Evolutionary conservation across 1,139 yeast genomes (phyloP).

Genomic region (Candida sp.): DNA sequence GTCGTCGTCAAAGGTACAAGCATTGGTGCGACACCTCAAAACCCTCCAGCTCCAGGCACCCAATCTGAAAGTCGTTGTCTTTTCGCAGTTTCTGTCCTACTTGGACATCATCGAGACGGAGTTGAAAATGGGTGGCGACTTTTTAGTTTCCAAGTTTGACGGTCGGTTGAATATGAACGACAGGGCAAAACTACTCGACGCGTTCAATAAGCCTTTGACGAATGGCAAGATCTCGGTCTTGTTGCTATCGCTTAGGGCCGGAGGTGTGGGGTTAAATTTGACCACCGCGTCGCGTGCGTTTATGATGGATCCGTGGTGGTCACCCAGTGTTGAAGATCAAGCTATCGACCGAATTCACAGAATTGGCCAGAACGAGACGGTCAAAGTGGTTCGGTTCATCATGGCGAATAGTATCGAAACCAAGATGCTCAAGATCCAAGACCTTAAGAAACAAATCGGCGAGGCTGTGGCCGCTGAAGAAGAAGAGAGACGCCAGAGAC

Average conservation of each 20-base stretch:
- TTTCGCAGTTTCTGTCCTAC: constrained; percentile 89
- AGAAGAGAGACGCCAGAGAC: constrained; percentile 70
- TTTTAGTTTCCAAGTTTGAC: constrained; percentile 70
- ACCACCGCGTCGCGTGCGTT: constrained; percentile 88
- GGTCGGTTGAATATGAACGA: constrained; percentile 77
- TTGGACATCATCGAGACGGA: constrained; percentile 77
- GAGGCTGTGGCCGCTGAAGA: constrained; percentile 85
- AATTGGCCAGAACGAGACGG: constrained; percentile 81
- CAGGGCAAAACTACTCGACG: constrained; percentile 62
- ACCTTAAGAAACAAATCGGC: constrained; percentile 82
- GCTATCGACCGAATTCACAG: constrained; percentile 95
- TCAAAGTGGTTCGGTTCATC: constrained; percentile 79
- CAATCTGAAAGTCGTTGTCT: constrained; percentile 80
- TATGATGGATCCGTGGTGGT: constrained; percentile 99
- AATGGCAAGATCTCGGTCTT: constrained; percentile 54
- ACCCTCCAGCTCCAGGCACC: constrained; percentile 57
- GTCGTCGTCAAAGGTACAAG: constrained; percentile 76
- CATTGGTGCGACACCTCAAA: constrained; percentile 64
- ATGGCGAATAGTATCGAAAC: constrained; percentile 89
- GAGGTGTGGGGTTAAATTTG: constrained; percentile 93
- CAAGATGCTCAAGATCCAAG: constrained; percentile 88
- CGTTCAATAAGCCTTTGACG: constrained; percentile 45
- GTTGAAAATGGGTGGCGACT: constrained; percentile 41
- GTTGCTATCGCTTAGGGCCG: constrained; percentile 84
- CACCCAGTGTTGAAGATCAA: constrained; percentile 91